Conservation (phyloP, 148 eudicot species). For the Cornus controversa region DNA sequence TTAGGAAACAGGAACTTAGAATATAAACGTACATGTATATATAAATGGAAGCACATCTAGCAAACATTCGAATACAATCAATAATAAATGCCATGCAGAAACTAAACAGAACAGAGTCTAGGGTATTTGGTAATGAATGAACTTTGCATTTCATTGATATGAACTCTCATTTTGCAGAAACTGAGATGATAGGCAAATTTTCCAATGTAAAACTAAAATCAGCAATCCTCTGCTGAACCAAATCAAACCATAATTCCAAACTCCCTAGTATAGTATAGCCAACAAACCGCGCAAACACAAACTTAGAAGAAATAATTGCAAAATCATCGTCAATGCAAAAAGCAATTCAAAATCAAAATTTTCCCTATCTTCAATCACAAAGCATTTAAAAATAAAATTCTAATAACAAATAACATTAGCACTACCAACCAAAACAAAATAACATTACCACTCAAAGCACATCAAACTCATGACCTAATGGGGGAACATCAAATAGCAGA, state of each 20-base stretch:
- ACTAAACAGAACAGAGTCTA: background rate
- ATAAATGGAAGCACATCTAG: background rate
- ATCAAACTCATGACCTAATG: no score
- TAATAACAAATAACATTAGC: no score
- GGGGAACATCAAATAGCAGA: background rate
- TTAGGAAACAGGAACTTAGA: background rate
- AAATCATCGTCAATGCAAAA: background rate
- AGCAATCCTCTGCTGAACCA: background rate
- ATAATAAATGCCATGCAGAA: background rate
- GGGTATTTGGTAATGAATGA: background rate
- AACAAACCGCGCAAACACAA: no score
- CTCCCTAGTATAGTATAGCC: background rate
- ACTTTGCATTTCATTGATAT: background rate
- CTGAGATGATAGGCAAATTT: background rate
- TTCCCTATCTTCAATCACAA: background rate
- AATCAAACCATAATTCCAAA: background rate
- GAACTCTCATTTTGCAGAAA: background rate
- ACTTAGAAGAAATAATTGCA: background rate
- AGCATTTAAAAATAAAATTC: background rate
- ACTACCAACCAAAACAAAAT: no score
- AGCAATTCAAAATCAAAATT: background rate
- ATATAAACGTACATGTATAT: background rate
- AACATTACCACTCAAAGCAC: no score
- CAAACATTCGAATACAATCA: background rate
- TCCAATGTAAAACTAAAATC: background rate